Evolutionary conservation across 495 filamentous ascomycete species (phyloP).

Genomic region (Talaromyces trachyspermus): DNA sequence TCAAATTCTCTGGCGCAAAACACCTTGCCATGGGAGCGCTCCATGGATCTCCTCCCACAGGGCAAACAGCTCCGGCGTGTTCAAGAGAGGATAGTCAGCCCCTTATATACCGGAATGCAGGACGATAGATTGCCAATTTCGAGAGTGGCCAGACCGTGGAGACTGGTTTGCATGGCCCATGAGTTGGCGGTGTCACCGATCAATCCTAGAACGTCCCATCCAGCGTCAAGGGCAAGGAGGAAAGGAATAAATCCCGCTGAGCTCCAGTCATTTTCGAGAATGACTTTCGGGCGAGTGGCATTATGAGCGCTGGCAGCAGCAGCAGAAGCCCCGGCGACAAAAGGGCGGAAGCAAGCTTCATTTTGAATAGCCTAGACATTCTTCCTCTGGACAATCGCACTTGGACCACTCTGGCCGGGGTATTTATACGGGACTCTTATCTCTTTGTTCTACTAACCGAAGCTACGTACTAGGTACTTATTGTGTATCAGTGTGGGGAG

Average conservation of each 20-base stretch:
- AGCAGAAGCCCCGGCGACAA: not conserved
- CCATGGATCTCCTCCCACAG: slow-evolving; percentile 27
- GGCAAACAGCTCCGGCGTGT: slow-evolving; percentile 24
- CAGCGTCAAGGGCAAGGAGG: slow-evolving; percentile 21
- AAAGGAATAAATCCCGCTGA: slow-evolving; percentile 25
- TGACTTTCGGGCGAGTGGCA: slow-evolving; percentile 7
- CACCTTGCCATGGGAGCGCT: slow-evolving; percentile 27
- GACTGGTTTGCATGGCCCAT: slow-evolving; percentile 24
- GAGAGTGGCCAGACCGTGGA: slow-evolving; percentile 25
- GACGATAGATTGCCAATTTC: slow-evolving; percentile 21
- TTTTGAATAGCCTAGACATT: not conserved
- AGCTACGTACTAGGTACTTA: not conserved
- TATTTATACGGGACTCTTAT: not conserved
- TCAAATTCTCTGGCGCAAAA: slow-evolving; percentile 26
- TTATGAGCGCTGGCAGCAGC: not conserved
- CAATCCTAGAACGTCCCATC: slow-evolving; percentile 22
- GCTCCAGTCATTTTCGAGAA: slow-evolving; percentile 32
- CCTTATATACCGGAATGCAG: slow-evolving; percentile 29
- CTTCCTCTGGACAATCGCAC: not conserved
- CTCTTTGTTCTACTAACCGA: not conserved
- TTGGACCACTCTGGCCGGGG: not conserved
- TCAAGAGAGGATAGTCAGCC: slow-evolving; percentile 26
- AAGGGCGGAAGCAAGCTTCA: not conserved
- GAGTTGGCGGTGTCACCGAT: slow-evolving; percentile 25
- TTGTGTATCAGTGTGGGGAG: not conserved